phyloP scores from a whole-genome alignment of 768 basidiomycete species.

The Gloeostereum incarnatum region DNA sequence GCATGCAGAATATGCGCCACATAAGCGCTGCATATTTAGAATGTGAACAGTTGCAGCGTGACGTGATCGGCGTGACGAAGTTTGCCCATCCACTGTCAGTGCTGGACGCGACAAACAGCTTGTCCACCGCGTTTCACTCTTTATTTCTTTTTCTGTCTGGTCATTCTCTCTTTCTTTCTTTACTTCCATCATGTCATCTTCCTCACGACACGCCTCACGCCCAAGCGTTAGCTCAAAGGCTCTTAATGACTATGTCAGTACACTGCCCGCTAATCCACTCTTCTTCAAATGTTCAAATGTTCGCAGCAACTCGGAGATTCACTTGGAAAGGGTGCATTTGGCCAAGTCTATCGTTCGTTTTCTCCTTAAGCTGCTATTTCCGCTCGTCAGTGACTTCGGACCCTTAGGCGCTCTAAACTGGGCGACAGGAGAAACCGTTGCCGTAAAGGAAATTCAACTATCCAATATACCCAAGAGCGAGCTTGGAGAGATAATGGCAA shows the following conservation, averaged over 20 bases:
- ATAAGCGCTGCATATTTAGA: no score
- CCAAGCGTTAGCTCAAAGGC: no score
- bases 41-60: no score
- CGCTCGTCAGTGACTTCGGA: constrained; percentile 8
- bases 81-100: no score
- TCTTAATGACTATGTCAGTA: constrained; percentile 57
- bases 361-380: constrained; percentile 1
- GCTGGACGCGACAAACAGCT: no score
- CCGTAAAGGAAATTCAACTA: constrained; percentile 95
- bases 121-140: no score
- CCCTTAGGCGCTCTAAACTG: constrained; percentile 76
- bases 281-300: neutral
- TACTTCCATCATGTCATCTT: neutral
- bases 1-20: no score
- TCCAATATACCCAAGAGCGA: constrained; percentile 91
- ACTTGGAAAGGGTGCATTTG: constrained; percentile 93
- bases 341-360: constrained; percentile 89
- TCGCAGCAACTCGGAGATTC: constrained; percentile 89
- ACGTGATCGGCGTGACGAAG: no score
- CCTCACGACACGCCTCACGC: no score
- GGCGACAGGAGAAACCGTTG: constrained; percentile 97
- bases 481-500: constrained; percentile 94
- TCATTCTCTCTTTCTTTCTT: neutral
- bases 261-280: constrained; percentile 1
- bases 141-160: no score